Base-by-base conservation (phyloP, 1,284 basidiomycete genomes). In the Trametes pubescens region DNA sequence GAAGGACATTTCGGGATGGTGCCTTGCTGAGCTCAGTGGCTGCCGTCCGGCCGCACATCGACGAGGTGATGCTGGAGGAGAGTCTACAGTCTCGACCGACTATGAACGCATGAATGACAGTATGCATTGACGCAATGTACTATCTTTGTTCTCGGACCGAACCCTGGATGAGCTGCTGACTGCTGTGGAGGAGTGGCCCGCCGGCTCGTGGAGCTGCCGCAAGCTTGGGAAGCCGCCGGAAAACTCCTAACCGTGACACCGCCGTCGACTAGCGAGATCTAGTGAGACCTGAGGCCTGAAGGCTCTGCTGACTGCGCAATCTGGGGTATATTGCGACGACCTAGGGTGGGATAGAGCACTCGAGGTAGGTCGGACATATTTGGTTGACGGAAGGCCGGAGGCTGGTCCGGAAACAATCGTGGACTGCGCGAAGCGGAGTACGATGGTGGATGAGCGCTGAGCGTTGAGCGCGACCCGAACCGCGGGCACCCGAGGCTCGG, bases 51-150 rank as follows among this genome's bases (percentile, higher is more conserved):
- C 80, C 78, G 59, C 84, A 88, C 66, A 73, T 87, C 40, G 70
- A 78, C 29, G 73, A 74, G 3, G 80, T 86, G n/a, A n/a, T n/a
- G n/a, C 29, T 90, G 90, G 74, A 72, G 35, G 72, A 76, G 68
- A 78, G 74, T 52, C 76, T 87, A 78, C 80, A n/a, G n/a, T n/a
- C n/a, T n/a, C n/a, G 84, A 29, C 84, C 86, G 21, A n/a, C 86
- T 85, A 13, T 68, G 64, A 64, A 22, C 21, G 49, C 16, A 47
- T 46, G 16, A 22, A 26, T 22, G 29, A 53, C 24, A 48, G 16
- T 16, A 18, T 26, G 16, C 4, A 29, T 43, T 40, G 38, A 43
- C 22, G 49, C 29, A 51, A 29, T 49, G 47, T 32, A 32, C 47
- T 49, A 32, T 49, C 1, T 8, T 51, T 34, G 32, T 34, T 37